A percentile compares a stretch with the other conserved stretches of the same genome.
Evolutionary conservation across 768 basidiomycete species (phyloP).

Genomic region (Sarcomyxa edulis): DNA sequence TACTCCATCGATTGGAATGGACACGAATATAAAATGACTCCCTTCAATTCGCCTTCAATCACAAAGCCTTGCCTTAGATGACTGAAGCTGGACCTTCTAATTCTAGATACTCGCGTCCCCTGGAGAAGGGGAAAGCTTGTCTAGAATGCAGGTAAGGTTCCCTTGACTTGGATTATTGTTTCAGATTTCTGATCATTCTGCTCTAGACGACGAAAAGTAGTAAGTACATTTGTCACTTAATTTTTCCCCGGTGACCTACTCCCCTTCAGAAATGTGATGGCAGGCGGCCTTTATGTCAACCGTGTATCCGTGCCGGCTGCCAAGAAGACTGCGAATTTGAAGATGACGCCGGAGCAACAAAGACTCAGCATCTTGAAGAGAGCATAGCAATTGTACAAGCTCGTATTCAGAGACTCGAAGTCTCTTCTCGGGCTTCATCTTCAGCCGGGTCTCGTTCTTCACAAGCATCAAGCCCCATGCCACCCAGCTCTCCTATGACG

Average conservation of each 20-base stretch:
- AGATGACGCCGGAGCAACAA: constrained; percentile 55
- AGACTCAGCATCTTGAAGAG: constrained; percentile 57
- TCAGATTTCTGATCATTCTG: constrained; percentile 4
- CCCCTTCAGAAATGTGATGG: constrained; percentile 57
- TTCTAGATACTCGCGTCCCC: no score
- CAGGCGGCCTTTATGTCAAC: constrained; percentile 55
- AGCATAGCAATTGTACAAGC: constrained; percentile 50
- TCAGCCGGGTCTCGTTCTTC: constrained; percentile 30
- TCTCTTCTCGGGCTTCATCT: constrained; percentile 38
- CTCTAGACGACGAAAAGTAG: constrained; percentile 44
- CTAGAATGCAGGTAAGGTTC: constrained; percentile 48
- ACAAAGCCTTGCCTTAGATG: no score
- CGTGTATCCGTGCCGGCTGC: constrained; percentile 53
- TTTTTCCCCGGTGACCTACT: constrained; percentile 7
- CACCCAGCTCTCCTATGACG: background rate
- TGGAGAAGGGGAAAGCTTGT: constrained; percentile 49
- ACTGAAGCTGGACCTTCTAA: no score
- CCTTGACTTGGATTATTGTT: background rate
- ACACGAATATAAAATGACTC: no score
- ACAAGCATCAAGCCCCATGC: constrained; percentile 1
- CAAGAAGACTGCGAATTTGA: constrained; percentile 69
- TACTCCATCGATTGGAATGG: no score
- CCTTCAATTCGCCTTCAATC: no score
- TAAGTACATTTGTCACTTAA: constrained; percentile 17
- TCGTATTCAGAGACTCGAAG: constrained; percentile 51